A percentile compares a stretch with the other conserved stretches of the same genome.
These are phyloP conservation scores for Aspergillus sclerotioniger DNA, from an alignment of 495 filamentous ascomycete species.

Conservation along the genomic window DNA sequence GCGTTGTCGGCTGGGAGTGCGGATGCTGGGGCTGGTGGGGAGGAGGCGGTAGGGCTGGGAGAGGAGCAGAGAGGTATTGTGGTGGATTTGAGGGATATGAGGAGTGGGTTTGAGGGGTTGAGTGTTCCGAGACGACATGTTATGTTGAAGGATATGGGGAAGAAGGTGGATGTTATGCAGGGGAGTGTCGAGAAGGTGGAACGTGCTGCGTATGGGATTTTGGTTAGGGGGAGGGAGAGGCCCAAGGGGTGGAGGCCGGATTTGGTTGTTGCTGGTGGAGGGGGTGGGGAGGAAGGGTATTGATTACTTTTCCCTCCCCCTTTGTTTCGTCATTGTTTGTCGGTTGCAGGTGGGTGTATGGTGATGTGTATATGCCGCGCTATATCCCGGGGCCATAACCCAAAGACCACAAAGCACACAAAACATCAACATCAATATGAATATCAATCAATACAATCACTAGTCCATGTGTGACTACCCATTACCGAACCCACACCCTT, in stretches of 20 bases:
- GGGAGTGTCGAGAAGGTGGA: conserved; percentile 93
- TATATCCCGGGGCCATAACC: too few species aligned
- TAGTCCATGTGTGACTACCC: not conserved
- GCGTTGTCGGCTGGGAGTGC: conserved; percentile 40
- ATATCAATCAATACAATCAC: not conserved
- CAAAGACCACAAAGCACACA: not conserved
- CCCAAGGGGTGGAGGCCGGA: conserved; percentile 94
- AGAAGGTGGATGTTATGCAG: conserved; percentile 86
- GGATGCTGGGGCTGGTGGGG: not conserved
- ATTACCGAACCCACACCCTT: not conserved
- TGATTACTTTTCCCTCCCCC: conserved; percentile 23
- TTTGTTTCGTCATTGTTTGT: not conserved
- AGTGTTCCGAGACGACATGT: conserved; percentile 42
- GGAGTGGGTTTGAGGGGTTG: conserved; percentile 70
- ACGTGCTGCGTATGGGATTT: conserved; percentile 78
- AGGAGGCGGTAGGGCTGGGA: conserved; percentile 16
- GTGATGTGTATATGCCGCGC: too few species aligned
- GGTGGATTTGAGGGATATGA: conserved; percentile 69
- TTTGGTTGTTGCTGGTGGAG: conserved; percentile 45
- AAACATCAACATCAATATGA: not conserved
- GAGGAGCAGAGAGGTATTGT: conserved; percentile 51
- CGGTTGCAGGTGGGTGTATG: not conserved
- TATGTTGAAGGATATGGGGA: conserved; percentile 62
- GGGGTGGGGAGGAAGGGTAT: conserved; percentile 40
- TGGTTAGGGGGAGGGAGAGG: conserved; percentile 80